Evolutionary conservation across 2,329 filamentous ascomycete genomes (phyloP).

Genomic region (Albifimbria verrucaria): DNA sequence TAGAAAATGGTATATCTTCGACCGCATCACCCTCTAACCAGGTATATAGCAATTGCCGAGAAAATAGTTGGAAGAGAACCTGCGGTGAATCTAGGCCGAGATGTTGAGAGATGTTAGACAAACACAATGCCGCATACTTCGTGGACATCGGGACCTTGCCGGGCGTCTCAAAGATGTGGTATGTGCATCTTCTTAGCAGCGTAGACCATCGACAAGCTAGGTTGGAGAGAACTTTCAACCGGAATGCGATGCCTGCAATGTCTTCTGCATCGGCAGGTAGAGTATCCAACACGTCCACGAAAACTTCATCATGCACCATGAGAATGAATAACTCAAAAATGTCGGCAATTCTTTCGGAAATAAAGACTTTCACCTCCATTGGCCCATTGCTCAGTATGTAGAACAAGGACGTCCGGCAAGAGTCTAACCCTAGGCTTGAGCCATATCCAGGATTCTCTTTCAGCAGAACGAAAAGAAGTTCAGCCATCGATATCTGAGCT

Average conservation of each 20-base stretch:
- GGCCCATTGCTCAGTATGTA: conserved; percentile 64
- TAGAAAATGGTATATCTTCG: conserved; percentile 73
- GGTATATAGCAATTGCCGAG: conserved; percentile 84
- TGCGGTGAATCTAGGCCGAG: conserved; percentile 64
- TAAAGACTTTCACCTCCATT: conserved; percentile 71
- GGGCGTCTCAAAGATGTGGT: conserved; percentile 90
- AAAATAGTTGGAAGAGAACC: conserved; percentile 78
- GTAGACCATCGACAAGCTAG: conserved; percentile 84
- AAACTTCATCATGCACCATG: conserved; percentile 77
- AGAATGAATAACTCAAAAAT: conserved; percentile 83
- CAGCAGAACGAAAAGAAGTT: conserved; percentile 68
- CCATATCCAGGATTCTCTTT: conserved; percentile 66
- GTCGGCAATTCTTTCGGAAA: conserved; percentile 65
- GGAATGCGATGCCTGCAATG: conserved; percentile 79
- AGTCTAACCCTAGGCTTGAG: conserved; percentile 52
- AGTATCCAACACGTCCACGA: conserved; percentile 76
- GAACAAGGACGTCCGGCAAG: conserved; percentile 68
- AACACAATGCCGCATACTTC: conserved; percentile 69
- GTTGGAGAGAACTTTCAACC: conserved; percentile 71
- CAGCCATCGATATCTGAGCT: conserved; percentile 64
- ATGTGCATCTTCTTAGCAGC: conserved; percentile 80
- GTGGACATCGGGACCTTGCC: conserved; percentile 64
- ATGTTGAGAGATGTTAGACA: conserved; percentile 61
- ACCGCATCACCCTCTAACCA: conserved; percentile 73
- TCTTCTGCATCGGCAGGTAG: conserved; percentile 71